Percentiles rank a stretch among this genome's conserved stretches.
Conservation (phyloP, 2,329 filamentous ascomycete genomes). For the Moelleriella libera region DNA sequence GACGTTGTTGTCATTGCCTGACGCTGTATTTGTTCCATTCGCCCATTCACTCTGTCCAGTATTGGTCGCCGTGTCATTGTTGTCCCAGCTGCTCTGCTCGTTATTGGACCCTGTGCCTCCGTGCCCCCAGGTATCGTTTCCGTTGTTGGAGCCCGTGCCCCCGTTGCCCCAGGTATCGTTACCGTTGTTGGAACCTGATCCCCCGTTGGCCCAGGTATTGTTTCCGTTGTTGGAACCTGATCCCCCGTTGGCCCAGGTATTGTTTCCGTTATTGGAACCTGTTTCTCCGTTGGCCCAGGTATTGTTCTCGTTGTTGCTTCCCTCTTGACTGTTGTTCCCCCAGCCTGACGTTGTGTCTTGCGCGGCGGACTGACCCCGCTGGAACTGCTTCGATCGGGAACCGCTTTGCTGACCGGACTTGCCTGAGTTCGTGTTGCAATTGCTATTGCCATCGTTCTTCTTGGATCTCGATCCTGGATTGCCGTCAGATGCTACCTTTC, state of each 20-base stretch:
- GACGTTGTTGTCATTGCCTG: slow-evolving; percentile 10
- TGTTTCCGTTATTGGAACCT: no score
- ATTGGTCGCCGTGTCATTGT: not conserved
- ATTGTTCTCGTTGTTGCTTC: no score
- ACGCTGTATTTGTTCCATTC: slow-evolving; percentile 4
- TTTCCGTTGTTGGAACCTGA: no score
- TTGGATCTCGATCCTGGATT: not conserved
- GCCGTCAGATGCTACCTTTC: slow-evolving; percentile 1
- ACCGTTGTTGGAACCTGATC: no score
- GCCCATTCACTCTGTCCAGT: not conserved
- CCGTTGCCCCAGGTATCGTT: not conserved
- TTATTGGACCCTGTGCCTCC: no score
- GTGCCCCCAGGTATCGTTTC: not conserved
- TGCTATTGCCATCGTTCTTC: no score
- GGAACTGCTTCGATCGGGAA: not conserved
- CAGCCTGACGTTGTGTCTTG: not conserved
- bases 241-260: no score
- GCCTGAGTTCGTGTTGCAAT: not conserved
- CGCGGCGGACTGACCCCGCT: not conserved
- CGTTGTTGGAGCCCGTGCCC: not conserved
- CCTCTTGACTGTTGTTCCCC: not conserved
- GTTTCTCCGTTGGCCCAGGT: no score
- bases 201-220: no score
- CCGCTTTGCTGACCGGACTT: not conserved
- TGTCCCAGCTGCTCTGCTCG: not conserved